Conservation (phyloP, 1,139 yeast genomes). For the Ashbya aceris region DNA sequence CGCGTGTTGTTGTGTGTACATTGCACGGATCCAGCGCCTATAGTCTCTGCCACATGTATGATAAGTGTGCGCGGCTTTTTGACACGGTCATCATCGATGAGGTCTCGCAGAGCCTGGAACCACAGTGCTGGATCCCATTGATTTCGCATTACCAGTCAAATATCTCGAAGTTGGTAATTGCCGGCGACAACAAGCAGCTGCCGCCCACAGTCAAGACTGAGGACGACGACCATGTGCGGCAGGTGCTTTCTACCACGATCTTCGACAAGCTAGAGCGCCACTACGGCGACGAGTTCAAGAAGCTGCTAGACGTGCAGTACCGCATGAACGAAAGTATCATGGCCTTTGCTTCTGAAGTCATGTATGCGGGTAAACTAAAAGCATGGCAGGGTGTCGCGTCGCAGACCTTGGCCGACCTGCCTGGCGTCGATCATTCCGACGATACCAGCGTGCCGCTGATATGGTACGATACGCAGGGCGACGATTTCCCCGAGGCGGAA, state of each 20-base stretch:
- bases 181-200: slow-evolving; percentile 82
- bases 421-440: slow-evolving; percentile 38
- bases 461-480: slow-evolving; percentile 95
- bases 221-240: slow-evolving; percentile 27
- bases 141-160: slow-evolving; percentile 45
- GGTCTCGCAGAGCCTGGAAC: slow-evolving; percentile 88
- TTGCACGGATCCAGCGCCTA: slow-evolving; percentile 81
- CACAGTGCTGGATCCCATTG: slow-evolving; percentile 96
- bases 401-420: slow-evolving; percentile 47
- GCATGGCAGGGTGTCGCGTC: slow-evolving; percentile 56
- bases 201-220: slow-evolving; percentile 65
- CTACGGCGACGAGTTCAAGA: slow-evolving; percentile 43
- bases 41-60: slow-evolving; percentile 46
- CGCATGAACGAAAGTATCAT: slow-evolving; percentile 76
- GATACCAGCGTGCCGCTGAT: slow-evolving; percentile 42
- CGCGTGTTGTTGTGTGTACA: slow-evolving; percentile 71
- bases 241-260: slow-evolving; percentile 50
- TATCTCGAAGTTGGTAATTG: slow-evolving; percentile 55
- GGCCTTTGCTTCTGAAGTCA: slow-evolving; percentile 61
- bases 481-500: slow-evolving; percentile 57
- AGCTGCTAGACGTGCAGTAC: slow-evolving; percentile 65
- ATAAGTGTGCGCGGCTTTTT: slow-evolving; percentile 37
- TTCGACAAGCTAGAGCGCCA: slow-evolving; percentile 65
- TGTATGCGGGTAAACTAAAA: slow-evolving; percentile 53
- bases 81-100: slow-evolving; percentile 88